A percentile compares a stretch with the other conserved stretches of the same genome.
Evolutionary conservation across 805 yeast genomes (phyloP).

Genomic region (Ogataea paradorogensis): DNA sequence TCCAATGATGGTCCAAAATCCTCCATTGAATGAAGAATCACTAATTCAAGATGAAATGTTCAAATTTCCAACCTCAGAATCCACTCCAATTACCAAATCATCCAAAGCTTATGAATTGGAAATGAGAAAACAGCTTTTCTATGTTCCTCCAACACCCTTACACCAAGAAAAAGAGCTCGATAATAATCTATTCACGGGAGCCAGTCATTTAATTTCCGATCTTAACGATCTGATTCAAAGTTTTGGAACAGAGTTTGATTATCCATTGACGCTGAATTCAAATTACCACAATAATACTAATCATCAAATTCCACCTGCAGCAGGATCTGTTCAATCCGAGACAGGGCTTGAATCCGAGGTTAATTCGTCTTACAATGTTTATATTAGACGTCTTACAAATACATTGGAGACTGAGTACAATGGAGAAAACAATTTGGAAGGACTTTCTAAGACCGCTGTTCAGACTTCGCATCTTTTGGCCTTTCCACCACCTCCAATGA

Average conservation of each 20-base stretch:
- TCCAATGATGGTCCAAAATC: slow-evolving; percentile 27
- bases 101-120: slow-evolving; percentile 11
- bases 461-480: slow-evolving; percentile 13
- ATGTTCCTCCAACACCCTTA: slow-evolving; percentile 12
- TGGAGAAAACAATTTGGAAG: not conserved
- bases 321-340: not conserved
- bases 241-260: slow-evolving; percentile 26
- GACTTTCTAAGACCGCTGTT: not conserved
- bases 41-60: not conserved
- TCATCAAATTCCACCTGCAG: not conserved
- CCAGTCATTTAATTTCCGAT: slow-evolving; percentile 35
- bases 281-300: not conserved
- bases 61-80: not conserved
- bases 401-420: slow-evolving; percentile 5
- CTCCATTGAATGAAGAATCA: slow-evolving; percentile 6
- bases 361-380: slow-evolving; percentile 8
- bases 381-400: slow-evolving; percentile 6
- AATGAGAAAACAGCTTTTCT: slow-evolving; percentile 14
- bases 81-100: not conserved
- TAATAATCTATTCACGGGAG: slow-evolving; percentile 33
- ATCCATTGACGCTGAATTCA: slow-evolving; percentile 9
- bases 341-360: slow-evolving; percentile 4
- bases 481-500: slow-evolving; percentile 25
- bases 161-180: slow-evolving; percentile 27
- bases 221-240: slow-evolving; percentile 34